Base-by-base conservation (phyloP, 441 rosid species). In the Aleurites moluccanus region DNA sequence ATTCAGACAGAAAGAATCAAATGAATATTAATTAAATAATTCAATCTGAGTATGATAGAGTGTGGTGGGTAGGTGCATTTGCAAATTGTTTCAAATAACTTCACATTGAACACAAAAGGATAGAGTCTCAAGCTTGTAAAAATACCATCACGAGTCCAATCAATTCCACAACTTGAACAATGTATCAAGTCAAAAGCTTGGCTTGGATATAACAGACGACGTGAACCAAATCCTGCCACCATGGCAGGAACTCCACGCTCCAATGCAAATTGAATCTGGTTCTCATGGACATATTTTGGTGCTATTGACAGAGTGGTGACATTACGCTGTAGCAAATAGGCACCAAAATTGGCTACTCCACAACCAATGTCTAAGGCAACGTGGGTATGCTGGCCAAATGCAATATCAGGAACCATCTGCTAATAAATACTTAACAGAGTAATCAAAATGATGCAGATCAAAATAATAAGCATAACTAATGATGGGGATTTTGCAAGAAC, bases 201-300 rank as follows among this genome's bases (percentile, higher is more conserved):
- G 83, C 97, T 94, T 40, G 98, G 97, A 78, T 89, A 94, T 70
- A 89, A 61, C 75, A 94, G 78, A 2, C 97, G 82, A n/a, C 64
- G 88, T 13, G 96, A 91, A n/a, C 89, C 86, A 79, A 92, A 91
- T 33, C 90, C 94, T 42, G 96, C 92, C 11, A 82, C 90, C 97
- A 92, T 94, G 30, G 98, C 97, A 73, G 98, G 98, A 64, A 90
- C 97, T 80, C 97, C 97, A 79, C 97, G 94, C 83, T 94, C 98
- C 68, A 94, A 90, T 72, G 98, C 98, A 83, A 94, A 90, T 75
- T 94, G 97, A 77, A 94, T 94, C 79, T 90, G 98, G 72, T 94
- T 94, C 84, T 94, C 95, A 64, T 92, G 92, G 73, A 91, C 97
- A 85, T 90, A 95, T 88, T 94, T 94, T 28, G 94, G 97, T 80